Conservation (phyloP, 306 rosid species). For the Cicer chorassanicum region DNA sequence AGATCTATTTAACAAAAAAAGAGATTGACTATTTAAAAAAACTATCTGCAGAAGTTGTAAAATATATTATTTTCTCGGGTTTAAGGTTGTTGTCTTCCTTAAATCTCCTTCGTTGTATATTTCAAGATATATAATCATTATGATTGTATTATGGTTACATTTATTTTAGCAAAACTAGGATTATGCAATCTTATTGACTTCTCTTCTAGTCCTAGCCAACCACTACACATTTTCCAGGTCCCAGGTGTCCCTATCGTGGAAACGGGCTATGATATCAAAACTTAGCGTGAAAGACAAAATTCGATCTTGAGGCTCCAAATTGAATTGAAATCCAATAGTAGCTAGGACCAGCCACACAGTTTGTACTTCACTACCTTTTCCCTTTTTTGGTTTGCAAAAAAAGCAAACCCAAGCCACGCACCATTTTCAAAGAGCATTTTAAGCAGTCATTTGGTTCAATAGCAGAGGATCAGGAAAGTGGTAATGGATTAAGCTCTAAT, state of each 20-base stretch:
- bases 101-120: too few species aligned
- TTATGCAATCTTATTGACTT: neutral
- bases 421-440: neutral
- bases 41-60: too few species aligned
- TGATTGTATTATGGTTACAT: neutral
- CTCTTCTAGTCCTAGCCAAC: neutral
- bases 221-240: neutral
- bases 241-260: constrained; percentile 27
- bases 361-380: neutral
- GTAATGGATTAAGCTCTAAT: too few species aligned
- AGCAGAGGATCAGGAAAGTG: too few species aligned
- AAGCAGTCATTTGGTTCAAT: neutral
- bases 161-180: neutral
- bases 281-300: constrained; percentile 46
- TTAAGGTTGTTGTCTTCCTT: too few species aligned
- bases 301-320: constrained; percentile 21
- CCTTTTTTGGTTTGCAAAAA: constrained; percentile 18
- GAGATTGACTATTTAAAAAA: too few species aligned
- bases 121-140: neutral
- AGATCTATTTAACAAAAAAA: too few species aligned
- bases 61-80: too few species aligned
- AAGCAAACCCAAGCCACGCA: constrained; percentile 7
- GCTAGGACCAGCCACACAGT: constrained; percentile 2
- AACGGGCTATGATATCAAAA: constrained; percentile 24
- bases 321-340: constrained; percentile 8